Conservation (phyloP, 1,284 basidiomycete genomes). For the Thelephora terrestris region DNA sequence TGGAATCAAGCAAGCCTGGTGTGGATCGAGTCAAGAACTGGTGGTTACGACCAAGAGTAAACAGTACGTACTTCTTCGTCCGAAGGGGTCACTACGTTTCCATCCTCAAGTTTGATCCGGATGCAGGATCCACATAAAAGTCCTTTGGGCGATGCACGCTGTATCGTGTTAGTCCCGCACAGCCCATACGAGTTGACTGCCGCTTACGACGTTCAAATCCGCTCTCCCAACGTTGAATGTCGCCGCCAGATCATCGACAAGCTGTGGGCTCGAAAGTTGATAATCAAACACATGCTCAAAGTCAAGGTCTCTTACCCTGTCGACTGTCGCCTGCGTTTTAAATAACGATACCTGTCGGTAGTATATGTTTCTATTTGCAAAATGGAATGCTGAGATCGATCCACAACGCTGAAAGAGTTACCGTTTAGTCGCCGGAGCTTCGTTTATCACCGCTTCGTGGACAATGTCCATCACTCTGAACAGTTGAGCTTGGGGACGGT, state of each 20-base stretch:
- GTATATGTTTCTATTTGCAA: constrained; percentile 61
- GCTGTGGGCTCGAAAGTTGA: constrained; percentile 30
- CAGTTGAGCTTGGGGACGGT: constrained; percentile 43
- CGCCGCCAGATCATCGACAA: constrained; percentile 82
- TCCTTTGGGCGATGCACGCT: constrained; percentile 86
- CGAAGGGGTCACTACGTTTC: constrained; percentile 38
- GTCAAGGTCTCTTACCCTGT: constrained; percentile 40
- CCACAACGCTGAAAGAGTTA: constrained; percentile 17
- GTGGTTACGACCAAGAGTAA: background rate
- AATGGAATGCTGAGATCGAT: background rate
- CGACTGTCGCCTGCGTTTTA: constrained; percentile 61
- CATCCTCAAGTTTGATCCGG: constrained; percentile 44
- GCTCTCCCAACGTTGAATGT: constrained; percentile 64
- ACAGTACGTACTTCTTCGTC: constrained; percentile 43
- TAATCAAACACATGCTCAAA: background rate
- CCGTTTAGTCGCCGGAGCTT: constrained; percentile 61
- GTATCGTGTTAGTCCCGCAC: constrained; percentile 5
- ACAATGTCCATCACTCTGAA: constrained; percentile 50
- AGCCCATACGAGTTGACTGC: background rate
- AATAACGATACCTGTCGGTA: constrained; percentile 79
- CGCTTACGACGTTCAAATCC: constrained; percentile 69
- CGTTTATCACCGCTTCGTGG: constrained; percentile 50
- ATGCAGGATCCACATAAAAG: constrained; percentile 65
- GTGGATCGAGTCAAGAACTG: background rate
- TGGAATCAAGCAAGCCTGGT: constrained; percentile 70